Base-by-base conservation (phyloP, 2,329 filamentous ascomycete species). In the Ophiognomonia clavigignenti-juglandacearum region DNA sequence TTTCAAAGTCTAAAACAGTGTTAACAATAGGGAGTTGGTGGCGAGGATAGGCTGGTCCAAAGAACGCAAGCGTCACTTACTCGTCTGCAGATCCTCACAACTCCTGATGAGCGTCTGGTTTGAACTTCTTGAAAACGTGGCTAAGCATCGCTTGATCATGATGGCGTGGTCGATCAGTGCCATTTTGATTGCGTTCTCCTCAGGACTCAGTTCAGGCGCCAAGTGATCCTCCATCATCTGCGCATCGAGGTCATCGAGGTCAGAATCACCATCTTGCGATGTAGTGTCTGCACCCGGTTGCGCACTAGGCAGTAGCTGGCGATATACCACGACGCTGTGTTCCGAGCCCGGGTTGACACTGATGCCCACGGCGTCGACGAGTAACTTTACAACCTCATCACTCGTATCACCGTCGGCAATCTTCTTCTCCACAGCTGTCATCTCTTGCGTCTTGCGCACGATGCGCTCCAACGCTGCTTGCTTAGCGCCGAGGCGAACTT, bases 391-490 rank as follows among this genome's bases (percentile, higher is more conserved):
- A 36, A 80, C 78, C 8, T 83, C 78, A 29, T 88, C 82, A 13
- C 59, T 57, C 19, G 18, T 53, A 47, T 92, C 87, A 5, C 85
- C 86, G 19, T 88, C 83, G 1, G 74, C 69, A 8, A 92, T 74
- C 41, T 83, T 82, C 62, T 85, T 88, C 62, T 95, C 89, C 1
- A 96, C 71, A 1, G 77, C 67, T 2, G 80, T 73, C 70, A 97
- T 80, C 65, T 97, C 92, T 49, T 88, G 81, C 1, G 92, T 95
- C 71, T 96, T 96, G 50, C 91, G 82, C 57, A 88, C 85, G 26
- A 93, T 92, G 14, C 92, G 83, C 63, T 97, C 92, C 51, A 97
- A 74, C 0, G 86, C 92, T n/a, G 89, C 91, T 65, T 96, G 86
- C 49, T 93, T 73, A 6, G 91, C 83, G 26, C 78, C 78, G 22